phyloP scores from a whole-genome alignment of 116 monocot species.

The Trichopus zeylanicus region DNA sequence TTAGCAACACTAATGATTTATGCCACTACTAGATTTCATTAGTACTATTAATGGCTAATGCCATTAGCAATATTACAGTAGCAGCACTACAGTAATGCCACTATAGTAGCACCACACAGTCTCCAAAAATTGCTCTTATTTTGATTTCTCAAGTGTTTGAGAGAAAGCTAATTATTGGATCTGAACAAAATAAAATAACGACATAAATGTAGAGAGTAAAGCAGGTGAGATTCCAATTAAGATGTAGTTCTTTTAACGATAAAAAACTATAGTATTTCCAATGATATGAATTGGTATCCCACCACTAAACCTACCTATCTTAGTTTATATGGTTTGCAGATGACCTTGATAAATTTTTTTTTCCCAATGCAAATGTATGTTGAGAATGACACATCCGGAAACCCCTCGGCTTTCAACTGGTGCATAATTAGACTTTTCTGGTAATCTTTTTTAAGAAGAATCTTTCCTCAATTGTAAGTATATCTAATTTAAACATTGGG shows the following conservation, averaged over 20 bases:
- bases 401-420: conserved; percentile 66
- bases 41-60: no score
- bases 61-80: no score
- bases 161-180: conserved; percentile 2
- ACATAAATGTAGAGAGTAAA: neutral
- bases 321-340: conserved; percentile 88
- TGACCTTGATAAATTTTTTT: conserved; percentile 88
- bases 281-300: conserved; percentile 70
- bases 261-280: conserved; percentile 79
- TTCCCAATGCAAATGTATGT: conserved; percentile 79
- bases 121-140: conserved; percentile 89
- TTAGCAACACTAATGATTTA: no score
- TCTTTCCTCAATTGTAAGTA: conserved; percentile 58
- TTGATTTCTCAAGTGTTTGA: conserved; percentile 92
- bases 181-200: neutral
- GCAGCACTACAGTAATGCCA: no score
- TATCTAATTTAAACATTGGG: conserved; percentile 42
- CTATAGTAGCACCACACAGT: no score
- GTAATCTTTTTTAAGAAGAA: conserved; percentile 84
- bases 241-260: conserved; percentile 66
- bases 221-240: neutral
- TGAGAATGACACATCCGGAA: conserved; percentile 52
- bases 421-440: conserved; percentile 90
- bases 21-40: no score
- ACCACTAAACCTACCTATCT: conserved; percentile 80